phyloP scores from a whole-genome alignment of 2,329 filamentous ascomycete genomes.

The Arachnomyces sp. region DNA sequence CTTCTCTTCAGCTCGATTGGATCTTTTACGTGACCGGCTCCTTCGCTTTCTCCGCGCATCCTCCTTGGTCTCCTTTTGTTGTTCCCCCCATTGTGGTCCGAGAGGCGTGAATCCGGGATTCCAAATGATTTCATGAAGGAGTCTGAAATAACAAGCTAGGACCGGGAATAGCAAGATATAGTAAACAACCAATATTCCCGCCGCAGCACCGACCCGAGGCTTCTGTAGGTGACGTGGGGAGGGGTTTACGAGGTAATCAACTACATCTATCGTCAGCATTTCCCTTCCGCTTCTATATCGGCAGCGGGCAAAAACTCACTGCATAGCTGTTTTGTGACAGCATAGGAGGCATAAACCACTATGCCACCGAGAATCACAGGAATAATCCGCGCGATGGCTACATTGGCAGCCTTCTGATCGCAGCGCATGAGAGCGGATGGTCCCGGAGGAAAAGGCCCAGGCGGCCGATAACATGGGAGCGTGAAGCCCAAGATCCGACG shows the following conservation, averaged over 20 bases:
- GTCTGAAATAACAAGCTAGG: slow-evolving; percentile 60
- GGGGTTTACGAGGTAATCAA: slow-evolving; percentile 61
- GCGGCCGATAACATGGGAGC: too few species aligned
- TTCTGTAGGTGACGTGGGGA: slow-evolving; percentile 28
- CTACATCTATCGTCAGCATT: slow-evolving; percentile 33
- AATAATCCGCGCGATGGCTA: slow-evolving; percentile 58
- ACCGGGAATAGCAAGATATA: slow-evolving; percentile 64
- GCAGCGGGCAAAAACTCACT: slow-evolving; percentile 44
- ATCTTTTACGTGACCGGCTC: slow-evolving; percentile 10
- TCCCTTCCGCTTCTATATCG: background rate
- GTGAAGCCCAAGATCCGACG: too few species aligned
- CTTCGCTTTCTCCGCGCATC: slow-evolving; percentile 1
- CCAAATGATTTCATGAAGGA: slow-evolving; percentile 58
- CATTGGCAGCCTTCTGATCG: slow-evolving; percentile 42
- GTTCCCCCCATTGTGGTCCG: slow-evolving; percentile 37
- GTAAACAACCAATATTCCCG: slow-evolving; percentile 65
- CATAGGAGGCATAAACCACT: slow-evolving; percentile 65
- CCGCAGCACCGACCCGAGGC: slow-evolving; percentile 51
- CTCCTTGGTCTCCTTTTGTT: slow-evolving; percentile 16
- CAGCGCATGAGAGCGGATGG: slow-evolving; percentile 24
- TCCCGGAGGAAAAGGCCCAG: background rate
- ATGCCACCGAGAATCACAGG: slow-evolving; percentile 61
- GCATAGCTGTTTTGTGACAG: slow-evolving; percentile 59
- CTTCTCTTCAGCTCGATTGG: slow-evolving; percentile 14
- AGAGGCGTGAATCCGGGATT: slow-evolving; percentile 69